A percentile compares a stretch with the other conserved stretches of the same genome.
Conservation (phyloP, 106 monocot genomes). For the Dendrobium catenatum region DNA sequence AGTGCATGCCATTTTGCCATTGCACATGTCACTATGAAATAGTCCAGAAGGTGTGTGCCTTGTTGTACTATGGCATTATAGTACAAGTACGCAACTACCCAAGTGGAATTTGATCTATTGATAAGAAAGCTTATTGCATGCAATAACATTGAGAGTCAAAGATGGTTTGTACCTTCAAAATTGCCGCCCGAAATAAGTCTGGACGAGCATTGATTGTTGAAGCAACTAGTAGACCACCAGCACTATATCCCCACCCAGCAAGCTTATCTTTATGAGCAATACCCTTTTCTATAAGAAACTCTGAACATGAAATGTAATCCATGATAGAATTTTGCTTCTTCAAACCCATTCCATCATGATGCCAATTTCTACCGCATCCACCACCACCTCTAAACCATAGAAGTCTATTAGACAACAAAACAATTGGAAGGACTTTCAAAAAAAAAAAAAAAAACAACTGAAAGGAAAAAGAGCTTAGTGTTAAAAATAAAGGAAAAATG, state of each 20-base stretch:
- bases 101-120: too few species aligned
- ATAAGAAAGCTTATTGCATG: neutral
- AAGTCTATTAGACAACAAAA: slow-evolving; percentile 2
- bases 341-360: slow-evolving; percentile 54
- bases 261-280: slow-evolving; percentile 72
- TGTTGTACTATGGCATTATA: too few species aligned
- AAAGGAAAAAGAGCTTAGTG: neutral
- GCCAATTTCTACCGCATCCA: slow-evolving; percentile 79
- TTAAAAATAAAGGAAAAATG: neutral
- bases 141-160: neutral
- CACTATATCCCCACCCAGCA: slow-evolving; percentile 96
- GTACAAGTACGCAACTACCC: too few species aligned
- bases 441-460: neutral
- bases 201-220: slow-evolving; percentile 77
- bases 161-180: slow-evolving; percentile 64
- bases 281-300: slow-evolving; percentile 63
- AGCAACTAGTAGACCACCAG: slow-evolving; percentile 91
- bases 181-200: slow-evolving; percentile 70
- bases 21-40: too few species aligned
- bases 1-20: too few species aligned
- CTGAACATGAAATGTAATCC: slow-evolving; percentile 87
- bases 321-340: slow-evolving; percentile 78
- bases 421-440: neutral
- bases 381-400: slow-evolving; percentile 64
- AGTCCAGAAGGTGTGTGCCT: too few species aligned